phyloP scores from a whole-genome alignment of 2,329 filamentous ascomycete species.

The Remersonia thermophila region DNA sequence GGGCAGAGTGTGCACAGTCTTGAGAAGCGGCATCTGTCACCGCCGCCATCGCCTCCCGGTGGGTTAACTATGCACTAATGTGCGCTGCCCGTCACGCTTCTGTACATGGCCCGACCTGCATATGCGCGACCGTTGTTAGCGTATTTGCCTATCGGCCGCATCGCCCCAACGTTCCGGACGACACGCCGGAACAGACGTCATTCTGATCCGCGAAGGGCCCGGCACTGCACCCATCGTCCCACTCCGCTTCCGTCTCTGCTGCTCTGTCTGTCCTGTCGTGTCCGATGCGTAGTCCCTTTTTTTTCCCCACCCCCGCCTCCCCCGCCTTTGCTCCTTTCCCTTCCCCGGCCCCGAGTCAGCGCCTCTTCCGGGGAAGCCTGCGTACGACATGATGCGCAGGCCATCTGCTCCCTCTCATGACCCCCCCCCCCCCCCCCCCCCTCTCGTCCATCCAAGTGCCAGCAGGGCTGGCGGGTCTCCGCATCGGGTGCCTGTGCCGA shows the following conservation, averaged over 20 bases:
- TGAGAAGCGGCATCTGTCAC: too few species aligned
- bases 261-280: too few species aligned
- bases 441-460: too few species aligned
- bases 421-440: too few species aligned
- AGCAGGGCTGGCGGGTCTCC: slow-evolving; percentile 9
- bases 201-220: slow-evolving; percentile 9
- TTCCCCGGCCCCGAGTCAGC: slow-evolving; percentile 2
- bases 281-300: too few species aligned
- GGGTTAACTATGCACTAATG: not conserved
- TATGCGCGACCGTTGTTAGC: slow-evolving; percentile 6
- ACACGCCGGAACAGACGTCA: slow-evolving; percentile 11
- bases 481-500: slow-evolving; percentile 8
- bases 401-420: slow-evolving; percentile 4
- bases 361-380: too few species aligned
- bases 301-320: not conserved
- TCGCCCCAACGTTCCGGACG: slow-evolving; percentile 10
- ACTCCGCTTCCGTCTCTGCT: not conserved
- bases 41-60: too few species aligned
- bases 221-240: slow-evolving; percentile 7
- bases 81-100: not conserved
- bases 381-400: slow-evolving; percentile 2
- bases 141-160: slow-evolving; percentile 9
- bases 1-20: too few species aligned
- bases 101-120: slow-evolving; percentile 5
- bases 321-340: not conserved